Evolutionary conservation across 805 yeast genomes (phyloP).

Genomic region (Candida argentea): DNA sequence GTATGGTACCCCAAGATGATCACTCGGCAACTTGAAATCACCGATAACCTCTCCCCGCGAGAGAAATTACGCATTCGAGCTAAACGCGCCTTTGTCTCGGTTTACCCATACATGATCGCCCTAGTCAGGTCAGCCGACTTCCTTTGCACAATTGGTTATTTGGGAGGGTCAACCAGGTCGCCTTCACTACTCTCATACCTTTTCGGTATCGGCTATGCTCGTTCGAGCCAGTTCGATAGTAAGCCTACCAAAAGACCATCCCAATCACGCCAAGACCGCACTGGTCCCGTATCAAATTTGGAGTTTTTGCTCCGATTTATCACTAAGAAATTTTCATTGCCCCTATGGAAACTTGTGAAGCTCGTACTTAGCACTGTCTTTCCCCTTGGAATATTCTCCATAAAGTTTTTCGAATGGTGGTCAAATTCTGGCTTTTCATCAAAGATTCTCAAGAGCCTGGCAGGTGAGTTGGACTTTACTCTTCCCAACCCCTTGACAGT

Average conservation of each 20-base stretch:
- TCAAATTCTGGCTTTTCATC: constrained; percentile 62
- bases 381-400: constrained; percentile 71
- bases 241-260: constrained; percentile 22
- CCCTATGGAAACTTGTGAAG: constrained; percentile 22
- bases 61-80: constrained; percentile 19
- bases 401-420: constrained; percentile 94
- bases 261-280: constrained; percentile 12
- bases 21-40: constrained; percentile 31
- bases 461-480: constrained; percentile 34
- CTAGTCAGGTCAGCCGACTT: constrained; percentile 40
- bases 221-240: constrained; percentile 46
- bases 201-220: constrained; percentile 54
- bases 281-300: constrained; percentile 30
- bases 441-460: constrained; percentile 40
- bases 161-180: constrained; percentile 57
- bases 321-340: constrained; percentile 12
- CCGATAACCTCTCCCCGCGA: constrained; percentile 10
- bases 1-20: constrained; percentile 49
- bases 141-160: constrained; percentile 48
- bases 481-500: constrained; percentile 37
- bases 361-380: constrained; percentile 42
- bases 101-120: constrained; percentile 53
- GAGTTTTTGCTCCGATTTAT: constrained; percentile 23
- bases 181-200: constrained; percentile 53
- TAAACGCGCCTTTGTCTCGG: constrained; percentile 37